Evolutionary conservation across 2,329 filamentous ascomycete species (phyloP).

Genomic region (Penicillium sp.): DNA sequence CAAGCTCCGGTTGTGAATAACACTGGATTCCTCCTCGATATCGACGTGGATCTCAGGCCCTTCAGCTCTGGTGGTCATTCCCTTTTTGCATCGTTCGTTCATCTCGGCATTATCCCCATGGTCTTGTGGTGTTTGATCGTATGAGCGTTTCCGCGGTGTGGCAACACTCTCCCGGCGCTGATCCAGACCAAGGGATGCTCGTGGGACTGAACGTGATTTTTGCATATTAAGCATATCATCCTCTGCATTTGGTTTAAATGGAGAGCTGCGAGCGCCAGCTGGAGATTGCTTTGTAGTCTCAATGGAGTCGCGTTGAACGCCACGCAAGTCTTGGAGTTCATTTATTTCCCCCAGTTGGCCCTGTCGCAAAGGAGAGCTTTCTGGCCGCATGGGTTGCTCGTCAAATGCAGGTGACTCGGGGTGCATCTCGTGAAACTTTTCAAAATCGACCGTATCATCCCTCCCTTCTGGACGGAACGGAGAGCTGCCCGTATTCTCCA

Average conservation of each 20-base stretch:
- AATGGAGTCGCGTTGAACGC: background rate
- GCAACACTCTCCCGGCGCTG: constrained; percentile 6
- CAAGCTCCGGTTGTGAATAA: constrained; percentile 20
- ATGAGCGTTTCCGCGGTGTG: constrained; percentile 25
- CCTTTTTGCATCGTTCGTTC: constrained; percentile 31
- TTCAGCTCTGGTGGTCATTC: constrained; percentile 21
- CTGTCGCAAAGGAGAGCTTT: constrained; percentile 36
- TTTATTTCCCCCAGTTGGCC: constrained; percentile 27
- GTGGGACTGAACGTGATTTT: constrained; percentile 16
- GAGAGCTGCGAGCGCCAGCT: constrained; percentile 2
- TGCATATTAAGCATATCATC: constrained; percentile 14
- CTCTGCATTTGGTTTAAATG: constrained; percentile 1
- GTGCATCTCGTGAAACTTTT: constrained; percentile 15
- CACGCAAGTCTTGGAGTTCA: constrained; percentile 16
- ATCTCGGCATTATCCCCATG: constrained; percentile 13
- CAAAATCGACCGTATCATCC: constrained; percentile 34
- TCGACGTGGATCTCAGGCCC: constrained; percentile 27
- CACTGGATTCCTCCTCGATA: constrained; percentile 28
- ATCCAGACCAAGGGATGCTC: constrained; percentile 13
- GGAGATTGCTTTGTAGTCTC: constrained; percentile 3
- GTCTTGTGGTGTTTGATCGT: constrained; percentile 23
- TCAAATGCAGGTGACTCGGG: constrained; percentile 8
- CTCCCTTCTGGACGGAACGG: constrained; percentile 35
- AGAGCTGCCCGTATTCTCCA: constrained; percentile 32
- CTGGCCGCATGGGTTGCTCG: constrained; percentile 7